A percentile compares a stretch with the other conserved stretches of the same genome.
Conservation (phyloP, 1,284 basidiomycete genomes). For the Athelia sp. region DNA sequence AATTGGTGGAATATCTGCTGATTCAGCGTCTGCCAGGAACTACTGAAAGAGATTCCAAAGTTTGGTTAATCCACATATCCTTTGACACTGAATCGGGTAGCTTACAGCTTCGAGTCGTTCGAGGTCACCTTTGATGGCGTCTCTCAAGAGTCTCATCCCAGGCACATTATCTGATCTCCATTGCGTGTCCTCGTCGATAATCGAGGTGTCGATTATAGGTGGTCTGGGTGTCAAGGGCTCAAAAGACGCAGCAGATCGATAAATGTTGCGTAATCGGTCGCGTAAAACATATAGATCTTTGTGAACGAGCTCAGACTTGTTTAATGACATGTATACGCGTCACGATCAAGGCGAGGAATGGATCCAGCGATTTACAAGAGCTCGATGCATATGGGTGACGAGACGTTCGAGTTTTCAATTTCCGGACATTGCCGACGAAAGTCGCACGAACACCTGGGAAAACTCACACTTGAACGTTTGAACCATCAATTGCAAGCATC, state of each 20-base stretch:
- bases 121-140: conserved; percentile 40
- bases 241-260: conserved; percentile 40
- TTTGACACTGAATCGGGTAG: conserved; percentile 6
- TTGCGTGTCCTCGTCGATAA: conserved; percentile 35
- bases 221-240: conserved; percentile 36
- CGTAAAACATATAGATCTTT: conserved; percentile 34
- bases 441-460: too few species aligned
- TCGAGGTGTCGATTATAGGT: conserved; percentile 54
- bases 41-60: conserved; percentile 36
- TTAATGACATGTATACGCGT: neutral
- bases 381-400: too few species aligned
- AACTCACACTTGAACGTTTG: too few species aligned
- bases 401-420: too few species aligned
- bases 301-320: conserved; percentile 17
- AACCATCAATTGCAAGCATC: too few species aligned
- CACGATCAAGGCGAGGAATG: neutral
- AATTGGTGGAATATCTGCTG: conserved; percentile 37
- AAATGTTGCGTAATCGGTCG: conserved; percentile 31
- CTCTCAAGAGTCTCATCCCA: conserved; percentile 44
- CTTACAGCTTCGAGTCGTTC: conserved; percentile 51
- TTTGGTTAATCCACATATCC: neutral
- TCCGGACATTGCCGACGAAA: too few species aligned
- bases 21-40: conserved; percentile 49
- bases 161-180: conserved; percentile 39
- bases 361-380: too few species aligned